Conservation (phyloP, 768 basidiomycete genomes). For the Neoboletus magnificus region DNA sequence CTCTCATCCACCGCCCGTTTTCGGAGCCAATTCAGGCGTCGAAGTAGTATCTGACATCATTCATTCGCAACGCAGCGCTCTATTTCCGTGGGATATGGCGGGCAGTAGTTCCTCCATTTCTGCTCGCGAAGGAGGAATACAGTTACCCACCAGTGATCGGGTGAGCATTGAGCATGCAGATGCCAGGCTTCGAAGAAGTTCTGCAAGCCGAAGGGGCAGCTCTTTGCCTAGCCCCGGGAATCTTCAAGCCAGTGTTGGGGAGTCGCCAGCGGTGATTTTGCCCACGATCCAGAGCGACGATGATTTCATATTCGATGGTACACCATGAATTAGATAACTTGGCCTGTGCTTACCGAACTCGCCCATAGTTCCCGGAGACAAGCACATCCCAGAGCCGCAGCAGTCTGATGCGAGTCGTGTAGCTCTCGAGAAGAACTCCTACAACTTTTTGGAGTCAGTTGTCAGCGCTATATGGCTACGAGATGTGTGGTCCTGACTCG, state of each 20-base stretch:
- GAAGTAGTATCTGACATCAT: conserved; percentile 39
- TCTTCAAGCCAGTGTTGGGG: conserved; percentile 36
- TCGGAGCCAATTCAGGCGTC: conserved; percentile 49
- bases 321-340: conserved; percentile 10
- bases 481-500: conserved; percentile 10
- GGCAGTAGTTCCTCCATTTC: conserved; percentile 57
- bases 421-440: conserved; percentile 70
- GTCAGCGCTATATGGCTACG: neutral
- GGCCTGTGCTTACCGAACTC: conserved; percentile 12
- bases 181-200: conserved; percentile 51
- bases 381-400: conserved; percentile 43
- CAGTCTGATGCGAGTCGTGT: conserved; percentile 52
- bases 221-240: conserved; percentile 53
- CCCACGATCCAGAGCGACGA: conserved; percentile 47
- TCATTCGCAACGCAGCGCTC: conserved; percentile 61
- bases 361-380: conserved; percentile 27
- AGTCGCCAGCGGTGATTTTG: conserved; percentile 49
- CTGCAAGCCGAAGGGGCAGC: conserved; percentile 54
- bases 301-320: conserved; percentile 68
- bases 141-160: conserved; percentile 39
- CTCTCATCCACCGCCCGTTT: conserved; percentile 53
- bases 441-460: conserved; percentile 75
- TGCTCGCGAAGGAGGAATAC: conserved; percentile 35
- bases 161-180: conserved; percentile 52
- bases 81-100: conserved; percentile 86